Base-by-base conservation (phyloP, 495 filamentous ascomycete species). In the Aspergillus carlsbadensis region DNA sequence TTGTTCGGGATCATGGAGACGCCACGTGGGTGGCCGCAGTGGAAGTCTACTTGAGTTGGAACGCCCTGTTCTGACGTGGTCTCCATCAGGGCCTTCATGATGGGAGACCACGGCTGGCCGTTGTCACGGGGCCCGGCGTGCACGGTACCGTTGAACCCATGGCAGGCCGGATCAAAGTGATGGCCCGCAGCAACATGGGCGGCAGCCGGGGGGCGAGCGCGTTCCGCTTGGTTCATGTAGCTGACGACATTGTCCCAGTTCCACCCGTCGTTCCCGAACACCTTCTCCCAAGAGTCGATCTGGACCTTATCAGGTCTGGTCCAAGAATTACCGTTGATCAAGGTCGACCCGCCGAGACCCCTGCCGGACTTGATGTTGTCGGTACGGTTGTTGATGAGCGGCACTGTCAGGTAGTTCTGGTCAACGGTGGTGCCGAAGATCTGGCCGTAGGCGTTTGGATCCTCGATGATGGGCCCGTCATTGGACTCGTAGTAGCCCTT, bases 281-380 rank as follows among this genome's bases (percentile, higher is more conserved):
- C 64, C 6, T 67, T 66, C 3, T 65, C 75, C 83, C 82, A 85
- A 10, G 60, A 72, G 43, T 84, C 79, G 20, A 84, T 68, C 50
- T 76, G 73, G 8, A 57, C 66, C 33, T 70, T 72, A 20, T 75
- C 70, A 0, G 75, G 65, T 39, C 78, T 71, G 13, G 80, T 72
- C 59, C 72, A 74, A 59, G 78, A 75, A 42, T 74, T 67, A 34
- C 76, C 77, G 53, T 85, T 87, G 54, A 87, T 70, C 6, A 74
- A 74, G 8, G 80, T 84, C 14, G 79, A 80, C 5, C 84, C 85
- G 10, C 84, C 85, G 3, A 73, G 65, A 6, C 65, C 66, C 8
- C 69, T 70, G 15, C 65, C 67, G 5, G 67, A 61, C 18, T 52
- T 44, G 37, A 70, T 62, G 10, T 40, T 20, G 13, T 47, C 48